Percentiles rank a stretch among this genome's conserved stretches.
Conservation (phyloP, 2,329 filamentous ascomycete genomes). For the Sphaerulina populicola region DNA sequence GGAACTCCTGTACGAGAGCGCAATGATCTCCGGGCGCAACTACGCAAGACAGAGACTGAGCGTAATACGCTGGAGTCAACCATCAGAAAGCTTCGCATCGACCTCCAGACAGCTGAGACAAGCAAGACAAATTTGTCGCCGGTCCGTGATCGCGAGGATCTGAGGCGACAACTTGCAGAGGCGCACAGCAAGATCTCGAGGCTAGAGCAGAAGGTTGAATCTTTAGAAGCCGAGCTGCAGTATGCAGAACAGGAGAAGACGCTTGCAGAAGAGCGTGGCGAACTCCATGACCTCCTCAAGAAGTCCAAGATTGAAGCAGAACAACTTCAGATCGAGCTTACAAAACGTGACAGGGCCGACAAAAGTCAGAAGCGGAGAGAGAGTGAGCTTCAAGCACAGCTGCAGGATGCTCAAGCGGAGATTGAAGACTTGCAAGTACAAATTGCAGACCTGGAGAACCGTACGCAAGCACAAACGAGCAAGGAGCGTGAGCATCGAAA, state of each 20-base stretch:
- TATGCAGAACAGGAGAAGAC: constrained; percentile 47
- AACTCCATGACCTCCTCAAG: constrained; percentile 54
- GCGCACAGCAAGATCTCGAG: constrained; percentile 31
- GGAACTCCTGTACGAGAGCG: constrained; percentile 32
- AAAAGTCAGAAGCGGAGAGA: constrained; percentile 51
- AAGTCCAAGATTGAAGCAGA: constrained; percentile 49
- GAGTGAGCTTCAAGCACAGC: constrained; percentile 54
- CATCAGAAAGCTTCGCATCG: constrained; percentile 32
- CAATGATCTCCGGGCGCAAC: constrained; percentile 29
- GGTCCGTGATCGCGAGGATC: constrained; percentile 30
- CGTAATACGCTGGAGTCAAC: constrained; percentile 29
- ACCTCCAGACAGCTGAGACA: constrained; percentile 29
- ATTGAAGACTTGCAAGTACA: constrained; percentile 48
- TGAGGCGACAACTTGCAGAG: constrained; percentile 30
- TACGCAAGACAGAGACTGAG: constrained; percentile 29
- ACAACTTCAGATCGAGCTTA: constrained; percentile 60
- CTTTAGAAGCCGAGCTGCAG: constrained; percentile 51
- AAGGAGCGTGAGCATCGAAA: constrained; percentile 35
- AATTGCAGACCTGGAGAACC: constrained; percentile 39
- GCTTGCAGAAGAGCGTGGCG: constrained; percentile 48
- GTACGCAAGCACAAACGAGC: constrained; percentile 20
- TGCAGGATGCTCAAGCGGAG: constrained; percentile 49
- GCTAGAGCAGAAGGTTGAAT: constrained; percentile 49
- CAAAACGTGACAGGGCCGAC: constrained; percentile 59
- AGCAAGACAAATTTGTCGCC: constrained; percentile 27